phyloP scores from a whole-genome alignment of 257 asterid species.

The Solanum medicagineum region DNA sequence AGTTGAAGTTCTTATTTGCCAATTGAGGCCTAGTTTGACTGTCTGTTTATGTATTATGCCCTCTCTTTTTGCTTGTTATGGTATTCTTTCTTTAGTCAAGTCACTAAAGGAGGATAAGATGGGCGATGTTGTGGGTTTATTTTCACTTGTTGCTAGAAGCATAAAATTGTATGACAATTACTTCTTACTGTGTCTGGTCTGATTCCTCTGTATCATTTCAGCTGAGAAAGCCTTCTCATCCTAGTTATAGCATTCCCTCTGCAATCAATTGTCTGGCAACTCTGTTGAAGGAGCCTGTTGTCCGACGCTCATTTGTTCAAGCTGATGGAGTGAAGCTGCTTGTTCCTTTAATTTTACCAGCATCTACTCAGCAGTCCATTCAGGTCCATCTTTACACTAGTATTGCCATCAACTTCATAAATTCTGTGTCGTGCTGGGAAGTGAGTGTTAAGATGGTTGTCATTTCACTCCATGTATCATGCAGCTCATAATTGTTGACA shows the following conservation, averaged over 20 bases:
- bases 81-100: not conserved
- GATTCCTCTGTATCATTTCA: constrained; percentile 14
- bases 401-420: not conserved
- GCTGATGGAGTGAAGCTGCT: constrained; percentile 83
- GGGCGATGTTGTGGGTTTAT: not conserved
- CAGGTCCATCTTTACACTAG: constrained; percentile 32
- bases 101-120: not conserved
- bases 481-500: not conserved
- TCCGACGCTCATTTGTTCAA: constrained; percentile 79
- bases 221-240: constrained; percentile 86
- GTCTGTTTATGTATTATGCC: not conserved
- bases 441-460: not conserved
- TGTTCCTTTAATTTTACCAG: constrained; percentile 76
- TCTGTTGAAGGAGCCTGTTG: constrained; percentile 69
- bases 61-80: not conserved
- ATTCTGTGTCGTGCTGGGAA: not conserved
- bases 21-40: not conserved
- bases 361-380: constrained; percentile 87
- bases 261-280: constrained; percentile 76
- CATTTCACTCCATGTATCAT: not conserved
- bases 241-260: constrained; percentile 62
- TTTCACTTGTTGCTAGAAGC: not conserved
- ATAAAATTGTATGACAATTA: not conserved
- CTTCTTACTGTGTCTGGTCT: not conserved
- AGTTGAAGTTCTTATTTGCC: not conserved